phyloP scores from a whole-genome alignment of 306 rosid genomes.

The Acacia crassicarpa region DNA sequence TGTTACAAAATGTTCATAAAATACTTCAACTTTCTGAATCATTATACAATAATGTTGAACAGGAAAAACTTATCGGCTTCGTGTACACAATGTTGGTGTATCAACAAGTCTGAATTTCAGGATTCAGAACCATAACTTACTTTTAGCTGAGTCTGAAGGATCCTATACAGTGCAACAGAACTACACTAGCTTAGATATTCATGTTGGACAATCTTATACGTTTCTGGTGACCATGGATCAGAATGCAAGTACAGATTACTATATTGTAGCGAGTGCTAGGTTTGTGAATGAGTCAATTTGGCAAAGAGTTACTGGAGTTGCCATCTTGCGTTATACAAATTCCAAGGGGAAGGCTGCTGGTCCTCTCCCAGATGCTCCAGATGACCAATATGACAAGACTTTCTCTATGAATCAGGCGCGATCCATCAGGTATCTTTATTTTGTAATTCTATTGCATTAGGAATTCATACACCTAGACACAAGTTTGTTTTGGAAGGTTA shows the following conservation, averaged over 20 bases:
- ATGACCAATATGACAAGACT: slow-evolving; percentile 88
- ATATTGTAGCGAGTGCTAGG: slow-evolving; percentile 92
- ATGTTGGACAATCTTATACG: slow-evolving; percentile 93
- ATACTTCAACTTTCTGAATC: slow-evolving; percentile 11
- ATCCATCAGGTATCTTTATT: slow-evolving; percentile 73
- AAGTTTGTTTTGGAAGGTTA: slow-evolving; percentile 17
- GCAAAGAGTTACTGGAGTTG: slow-evolving; percentile 94
- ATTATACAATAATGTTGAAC: slow-evolving; percentile 30
- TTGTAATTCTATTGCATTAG: background rate
- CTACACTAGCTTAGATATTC: slow-evolving; percentile 92
- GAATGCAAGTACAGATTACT: slow-evolving; percentile 94
- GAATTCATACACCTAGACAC: background rate
- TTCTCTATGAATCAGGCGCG: slow-evolving; percentile 98
- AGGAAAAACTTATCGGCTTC: slow-evolving; percentile 91
- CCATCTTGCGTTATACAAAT: slow-evolving; percentile 76
- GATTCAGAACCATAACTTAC: slow-evolving; percentile 90
- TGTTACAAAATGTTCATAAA: background rate
- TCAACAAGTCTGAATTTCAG: slow-evolving; percentile 94
- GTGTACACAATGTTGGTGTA: slow-evolving; percentile 89
- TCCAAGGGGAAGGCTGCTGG: slow-evolving; percentile 93
- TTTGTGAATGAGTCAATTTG: slow-evolving; percentile 85
- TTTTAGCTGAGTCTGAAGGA: slow-evolving; percentile 90
- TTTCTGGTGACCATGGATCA: slow-evolving; percentile 85
- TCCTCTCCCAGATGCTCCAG: slow-evolving; percentile 77
- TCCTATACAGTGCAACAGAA: slow-evolving; percentile 95